phyloP scores from a whole-genome alignment of 2,329 filamentous ascomycete species.

The Fusarium sp. region DNA sequence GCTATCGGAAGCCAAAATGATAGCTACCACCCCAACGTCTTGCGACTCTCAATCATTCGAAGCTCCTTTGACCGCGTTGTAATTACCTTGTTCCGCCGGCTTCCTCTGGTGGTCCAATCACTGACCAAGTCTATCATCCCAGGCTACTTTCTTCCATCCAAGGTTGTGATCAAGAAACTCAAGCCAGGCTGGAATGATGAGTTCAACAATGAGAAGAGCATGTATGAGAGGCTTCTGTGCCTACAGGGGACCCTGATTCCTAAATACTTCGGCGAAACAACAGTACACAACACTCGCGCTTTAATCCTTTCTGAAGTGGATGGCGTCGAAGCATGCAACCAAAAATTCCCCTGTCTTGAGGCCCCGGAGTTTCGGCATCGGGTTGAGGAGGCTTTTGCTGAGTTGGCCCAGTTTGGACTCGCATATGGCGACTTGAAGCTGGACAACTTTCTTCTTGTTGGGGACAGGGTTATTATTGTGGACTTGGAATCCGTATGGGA shows the following conservation, averaged over 20 bases:
- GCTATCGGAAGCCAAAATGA: background rate
- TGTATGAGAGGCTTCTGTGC: background rate
- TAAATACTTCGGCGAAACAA: background rate
- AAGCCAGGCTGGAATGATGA: background rate
- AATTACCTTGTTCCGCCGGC: background rate
- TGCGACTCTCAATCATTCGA: background rate
- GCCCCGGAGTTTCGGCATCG: background rate
- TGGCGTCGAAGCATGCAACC: background rate
- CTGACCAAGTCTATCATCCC: background rate
- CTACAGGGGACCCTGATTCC: background rate
- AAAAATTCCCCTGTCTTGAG: background rate
- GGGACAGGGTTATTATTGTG: background rate
- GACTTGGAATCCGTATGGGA: background rate
- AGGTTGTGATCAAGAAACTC: background rate
- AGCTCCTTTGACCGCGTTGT: background rate
- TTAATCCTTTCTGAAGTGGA: background rate
- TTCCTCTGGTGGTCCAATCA: background rate
- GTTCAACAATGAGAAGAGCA: background rate
- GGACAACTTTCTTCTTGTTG: slow-evolving; percentile 1
- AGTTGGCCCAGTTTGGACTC: background rate
- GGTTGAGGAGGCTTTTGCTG: background rate
- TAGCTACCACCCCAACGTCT: background rate
- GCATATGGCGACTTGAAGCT: background rate
- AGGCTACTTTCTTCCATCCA: background rate
- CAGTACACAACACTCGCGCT: background rate